Conservation (phyloP, 257 asterid genomes). For the Fraxinus anomala region DNA sequence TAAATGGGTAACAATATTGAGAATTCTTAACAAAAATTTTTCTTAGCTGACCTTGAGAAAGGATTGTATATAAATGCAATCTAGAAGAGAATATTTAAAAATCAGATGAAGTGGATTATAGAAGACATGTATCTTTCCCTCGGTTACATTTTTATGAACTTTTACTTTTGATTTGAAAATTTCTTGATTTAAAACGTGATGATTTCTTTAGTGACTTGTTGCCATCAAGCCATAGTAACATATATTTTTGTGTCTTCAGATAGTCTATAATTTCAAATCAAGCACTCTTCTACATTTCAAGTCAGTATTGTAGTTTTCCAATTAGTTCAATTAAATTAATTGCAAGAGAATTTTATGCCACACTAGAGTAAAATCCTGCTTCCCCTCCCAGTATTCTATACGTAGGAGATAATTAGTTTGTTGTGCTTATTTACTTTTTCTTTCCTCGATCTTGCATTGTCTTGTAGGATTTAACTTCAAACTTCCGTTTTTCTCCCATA, state of each 20-base stretch:
- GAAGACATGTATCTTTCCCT: neutral
- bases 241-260: neutral
- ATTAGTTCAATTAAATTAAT: neutral
- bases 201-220: neutral
- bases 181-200: neutral
- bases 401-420: neutral
- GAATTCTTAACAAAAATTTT: neutral
- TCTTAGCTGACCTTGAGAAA: slow-evolving; percentile 1
- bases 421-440: slow-evolving; percentile 5
- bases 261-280: too few relatives aligned
- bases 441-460: slow-evolving; percentile 6
- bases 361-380: slow-evolving; percentile 5
- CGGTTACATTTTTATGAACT: neutral
- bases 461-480: slow-evolving; percentile 5
- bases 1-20: neutral
- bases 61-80: neutral
- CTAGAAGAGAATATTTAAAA: slow-evolving; percentile 14
- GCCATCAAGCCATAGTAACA: neutral
- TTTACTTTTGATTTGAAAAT: neutral
- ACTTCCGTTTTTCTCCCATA: neutral
- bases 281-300: neutral
- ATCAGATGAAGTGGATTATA: neutral
- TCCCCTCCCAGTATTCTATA: neutral
- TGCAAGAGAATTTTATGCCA: slow-evolving; percentile 6
- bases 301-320: neutral